phyloP scores from a whole-genome alignment of 2,329 filamentous ascomycete genomes.

The Cordyceps farinosa region DNA sequence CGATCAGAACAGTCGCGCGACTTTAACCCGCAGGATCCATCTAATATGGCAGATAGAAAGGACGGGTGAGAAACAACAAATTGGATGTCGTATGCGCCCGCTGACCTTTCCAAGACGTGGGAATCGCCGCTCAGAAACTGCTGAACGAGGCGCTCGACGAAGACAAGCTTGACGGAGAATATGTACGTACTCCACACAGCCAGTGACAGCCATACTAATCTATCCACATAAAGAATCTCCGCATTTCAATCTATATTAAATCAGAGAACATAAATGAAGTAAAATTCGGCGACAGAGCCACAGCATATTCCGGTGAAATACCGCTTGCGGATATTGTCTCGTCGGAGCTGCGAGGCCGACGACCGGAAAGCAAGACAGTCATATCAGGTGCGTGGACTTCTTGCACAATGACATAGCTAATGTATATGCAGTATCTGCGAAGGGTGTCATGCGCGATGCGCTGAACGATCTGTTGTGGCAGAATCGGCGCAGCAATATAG shows the following conservation, averaged over 20 bases:
- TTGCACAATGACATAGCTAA: not conserved
- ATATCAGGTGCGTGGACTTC: conserved; percentile 1
- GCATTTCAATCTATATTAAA: conserved; percentile 5
- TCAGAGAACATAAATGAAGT: conserved; percentile 1
- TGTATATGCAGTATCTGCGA: not conserved
- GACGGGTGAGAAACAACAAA: not conserved
- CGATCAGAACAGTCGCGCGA: conserved; percentile 29
- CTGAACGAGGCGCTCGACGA: conserved; percentile 3
- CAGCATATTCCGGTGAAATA: conserved; percentile 1
- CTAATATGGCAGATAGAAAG: conserved; percentile 29
- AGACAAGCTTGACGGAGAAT: conserved; percentile 4
- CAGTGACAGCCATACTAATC: not conserved
- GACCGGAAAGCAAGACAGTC: not conserved
- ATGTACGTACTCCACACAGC: not conserved
- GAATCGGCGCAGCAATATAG: not conserved
- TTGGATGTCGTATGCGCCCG: not conserved
- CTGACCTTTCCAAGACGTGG: not conserved
- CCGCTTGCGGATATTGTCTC: conserved; percentile 6
- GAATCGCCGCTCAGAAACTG: not conserved
- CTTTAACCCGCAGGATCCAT: conserved; percentile 28
- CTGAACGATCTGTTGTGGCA: conserved; percentile 1
- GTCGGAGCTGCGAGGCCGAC: conserved; percentile 1
- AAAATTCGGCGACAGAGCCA: conserved; percentile 3
- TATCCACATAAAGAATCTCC: not conserved
- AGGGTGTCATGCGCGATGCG: not conserved